Evolutionary conservation across 2,329 filamentous ascomycete genomes (phyloP).

Genomic region (Pyricularia sp.): DNA sequence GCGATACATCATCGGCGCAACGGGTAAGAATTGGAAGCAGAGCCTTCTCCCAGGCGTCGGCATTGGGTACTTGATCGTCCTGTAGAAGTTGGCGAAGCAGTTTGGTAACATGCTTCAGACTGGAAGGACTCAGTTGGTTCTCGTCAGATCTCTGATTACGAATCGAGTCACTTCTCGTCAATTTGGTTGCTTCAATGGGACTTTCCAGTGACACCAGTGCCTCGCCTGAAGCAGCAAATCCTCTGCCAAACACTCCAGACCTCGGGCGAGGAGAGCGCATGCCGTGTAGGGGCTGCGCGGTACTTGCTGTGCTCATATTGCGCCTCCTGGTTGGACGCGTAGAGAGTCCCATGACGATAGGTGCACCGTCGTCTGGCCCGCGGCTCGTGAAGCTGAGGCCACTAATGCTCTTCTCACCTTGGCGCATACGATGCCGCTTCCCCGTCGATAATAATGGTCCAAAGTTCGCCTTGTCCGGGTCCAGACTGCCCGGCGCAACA

Average conservation of each 20-base stretch:
- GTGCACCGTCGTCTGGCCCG: slow-evolving; percentile 52
- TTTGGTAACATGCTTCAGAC: slow-evolving; percentile 75
- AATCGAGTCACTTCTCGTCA: slow-evolving; percentile 74
- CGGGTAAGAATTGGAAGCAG: slow-evolving; percentile 80
- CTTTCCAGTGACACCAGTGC: slow-evolving; percentile 34
- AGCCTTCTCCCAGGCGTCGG: slow-evolving; percentile 75
- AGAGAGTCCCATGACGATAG: slow-evolving; percentile 38
- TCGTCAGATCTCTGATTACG: slow-evolving; percentile 59
- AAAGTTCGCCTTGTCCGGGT: slow-evolving; percentile 63
- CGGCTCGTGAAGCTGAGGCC: slow-evolving; percentile 57
- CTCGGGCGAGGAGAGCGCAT: slow-evolving; percentile 59
- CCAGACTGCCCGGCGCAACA: slow-evolving; percentile 49
- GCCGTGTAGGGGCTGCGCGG: slow-evolving; percentile 40
- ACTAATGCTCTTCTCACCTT: slow-evolving; percentile 62
- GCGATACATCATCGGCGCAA: slow-evolving; percentile 88
- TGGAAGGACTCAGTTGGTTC: slow-evolving; percentile 78
- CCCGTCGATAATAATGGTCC: slow-evolving; percentile 58
- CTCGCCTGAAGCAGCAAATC: slow-evolving; percentile 39
- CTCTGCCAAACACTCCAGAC: slow-evolving; percentile 38
- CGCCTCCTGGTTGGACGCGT: slow-evolving; percentile 55
- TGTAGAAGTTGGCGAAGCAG: slow-evolving; percentile 72
- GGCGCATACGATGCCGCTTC: slow-evolving; percentile 61
- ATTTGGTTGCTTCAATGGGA: slow-evolving; percentile 27
- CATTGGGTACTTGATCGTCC: slow-evolving; percentile 61
- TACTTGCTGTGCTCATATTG: slow-evolving; percentile 75